Base-by-base conservation (phyloP, 345 rosid species). In the Geranium rotundifolium region DNA sequence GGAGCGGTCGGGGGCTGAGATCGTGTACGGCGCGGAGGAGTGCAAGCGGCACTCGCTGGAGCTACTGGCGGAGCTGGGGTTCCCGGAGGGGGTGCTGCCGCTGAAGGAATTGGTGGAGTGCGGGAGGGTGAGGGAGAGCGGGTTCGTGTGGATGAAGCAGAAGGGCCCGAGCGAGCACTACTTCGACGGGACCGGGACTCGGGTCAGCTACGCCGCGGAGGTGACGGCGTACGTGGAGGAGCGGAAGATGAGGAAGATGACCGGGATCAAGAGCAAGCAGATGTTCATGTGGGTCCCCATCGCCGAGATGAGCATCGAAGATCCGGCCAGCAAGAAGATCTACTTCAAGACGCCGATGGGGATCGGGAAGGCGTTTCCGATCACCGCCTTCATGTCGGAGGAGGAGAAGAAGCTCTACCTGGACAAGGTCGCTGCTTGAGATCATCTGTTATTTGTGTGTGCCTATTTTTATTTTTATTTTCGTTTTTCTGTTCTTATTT, bases 111-210 rank as follows among this genome's bases (percentile, higher is more conserved):
- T 92, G 8, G 96, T 67, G 57, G 96, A 92, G 70, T 92, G 96
- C 62, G 96, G 98, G 50, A 74, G 95, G 20, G 93, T 85, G 20
- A 71, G 71, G 50, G 85, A 82, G 68, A 89, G 93, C 0, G 98
- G 98, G 63, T 92, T 73, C 54, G 98, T 92, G 19, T 92, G 98
- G 96, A 89, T 89, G 96, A 92, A 85, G 60, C 90, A 75, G 62
- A 74, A 72, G 76, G 84, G 79, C 1, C 95, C 96, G 0, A 81
- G 71, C 31, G 95, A 92, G 73, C 98, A 92, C 68, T 81, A 81
- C 77, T 92, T 92, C 58, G 79, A 27, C 31, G 76, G 57, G 29
- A 81, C 89, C 39, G 79, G 77, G 46, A 78, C 83, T 2, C 80
- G 82, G 4, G 98, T 87, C 31, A 82, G 85, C 55, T 92, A 92